These are phyloP conservation scores for Mycena pura DNA, from an alignment of 768 basidiomycete genomes.

Conservation along the genomic window DNA sequence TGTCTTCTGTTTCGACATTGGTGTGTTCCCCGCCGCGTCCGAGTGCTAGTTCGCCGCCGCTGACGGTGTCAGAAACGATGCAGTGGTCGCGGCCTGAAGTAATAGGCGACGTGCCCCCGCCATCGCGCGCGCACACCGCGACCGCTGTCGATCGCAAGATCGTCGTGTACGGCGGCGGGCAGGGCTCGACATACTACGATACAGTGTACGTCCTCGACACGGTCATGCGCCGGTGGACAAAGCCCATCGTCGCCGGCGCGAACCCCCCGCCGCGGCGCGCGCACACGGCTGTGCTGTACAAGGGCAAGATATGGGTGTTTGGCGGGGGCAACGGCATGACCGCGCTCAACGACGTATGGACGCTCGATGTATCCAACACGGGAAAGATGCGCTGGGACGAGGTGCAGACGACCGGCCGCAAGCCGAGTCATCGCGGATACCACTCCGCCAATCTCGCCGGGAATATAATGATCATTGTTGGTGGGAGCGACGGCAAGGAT, in stretches of 20 bases:
- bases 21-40: constrained; percentile 43
- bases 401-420: constrained; percentile 59
- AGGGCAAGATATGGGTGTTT: constrained; percentile 80
- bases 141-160: constrained; percentile 83
- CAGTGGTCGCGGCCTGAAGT: constrained; percentile 85
- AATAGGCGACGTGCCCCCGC: constrained; percentile 79
- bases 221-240: constrained; percentile 67
- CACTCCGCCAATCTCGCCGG: constrained; percentile 90
- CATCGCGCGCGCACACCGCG: constrained; percentile 87
- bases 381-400: constrained; percentile 62
- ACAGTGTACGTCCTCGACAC: constrained; percentile 86
- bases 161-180: constrained; percentile 87
- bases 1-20: constrained; percentile 86
- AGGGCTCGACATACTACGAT: constrained; percentile 84
- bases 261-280: constrained; percentile 78
- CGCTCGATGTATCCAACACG: constrained; percentile 65
- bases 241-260: constrained; percentile 50
- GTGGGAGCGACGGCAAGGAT: constrained; percentile 90
- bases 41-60: background rate
- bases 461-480: constrained; percentile 85
- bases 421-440: constrained; percentile 78
- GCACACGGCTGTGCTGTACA: constrained; percentile 82
- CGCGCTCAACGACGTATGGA: constrained; percentile 93
- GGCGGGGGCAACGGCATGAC: constrained; percentile 93
- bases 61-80: constrained; percentile 70